A percentile compares a stretch with the other conserved stretches of the same genome.
These are phyloP conservation scores for Calcarisporium arbuscula DNA, from an alignment of 2,329 filamentous ascomycete genomes.

Conservation along the genomic window DNA sequence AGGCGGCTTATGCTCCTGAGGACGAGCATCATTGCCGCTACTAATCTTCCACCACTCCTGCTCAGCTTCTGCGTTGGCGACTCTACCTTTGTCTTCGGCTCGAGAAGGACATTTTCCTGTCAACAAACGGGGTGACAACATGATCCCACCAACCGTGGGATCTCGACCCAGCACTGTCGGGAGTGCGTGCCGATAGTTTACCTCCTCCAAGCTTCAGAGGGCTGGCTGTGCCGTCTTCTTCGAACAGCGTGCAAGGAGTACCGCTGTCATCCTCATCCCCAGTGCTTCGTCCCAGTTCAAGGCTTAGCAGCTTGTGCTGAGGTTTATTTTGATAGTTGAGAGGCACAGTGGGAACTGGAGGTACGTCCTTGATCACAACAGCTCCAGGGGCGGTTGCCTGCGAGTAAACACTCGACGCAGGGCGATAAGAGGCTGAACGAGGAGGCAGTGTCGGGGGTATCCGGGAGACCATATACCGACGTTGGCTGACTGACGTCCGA, in stretches of 20 bases:
- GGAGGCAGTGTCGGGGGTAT: constrained; percentile 46
- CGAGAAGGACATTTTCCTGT: constrained; percentile 37
- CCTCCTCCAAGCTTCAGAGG: constrained; percentile 31
- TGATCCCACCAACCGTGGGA: constrained; percentile 75
- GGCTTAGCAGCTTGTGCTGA: constrained; percentile 30
- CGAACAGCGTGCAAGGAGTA: constrained; percentile 62
- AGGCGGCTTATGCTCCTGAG: constrained; percentile 5
- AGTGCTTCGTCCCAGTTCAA: constrained; percentile 18
- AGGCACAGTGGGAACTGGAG: constrained; percentile 57
- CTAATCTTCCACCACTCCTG: constrained; percentile 32
- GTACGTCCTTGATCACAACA: constrained; percentile 31
- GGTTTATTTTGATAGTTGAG: constrained; percentile 27
- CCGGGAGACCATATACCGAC: constrained; percentile 58
- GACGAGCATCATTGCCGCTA: constrained; percentile 10
- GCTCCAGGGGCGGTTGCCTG: constrained; percentile 36
- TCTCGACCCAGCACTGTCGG: constrained; percentile 47
- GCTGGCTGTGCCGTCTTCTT: constrained; percentile 54
- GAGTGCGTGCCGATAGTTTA: constrained; percentile 29
- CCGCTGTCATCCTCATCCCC: constrained; percentile 44
- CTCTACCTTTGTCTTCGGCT: constrained; percentile 27
- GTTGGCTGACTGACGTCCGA: constrained; percentile 25
- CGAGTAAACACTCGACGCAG: constrained; percentile 57
- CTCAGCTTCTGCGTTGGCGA: constrained; percentile 22
- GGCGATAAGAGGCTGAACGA: constrained; percentile 35
- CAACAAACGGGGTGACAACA: constrained; percentile 62